Percentiles rank a stretch among this genome's conserved stretches.
Conservation (phyloP, 2,329 filamentous ascomycete species). For the Zymoseptoria crescenta region DNA sequence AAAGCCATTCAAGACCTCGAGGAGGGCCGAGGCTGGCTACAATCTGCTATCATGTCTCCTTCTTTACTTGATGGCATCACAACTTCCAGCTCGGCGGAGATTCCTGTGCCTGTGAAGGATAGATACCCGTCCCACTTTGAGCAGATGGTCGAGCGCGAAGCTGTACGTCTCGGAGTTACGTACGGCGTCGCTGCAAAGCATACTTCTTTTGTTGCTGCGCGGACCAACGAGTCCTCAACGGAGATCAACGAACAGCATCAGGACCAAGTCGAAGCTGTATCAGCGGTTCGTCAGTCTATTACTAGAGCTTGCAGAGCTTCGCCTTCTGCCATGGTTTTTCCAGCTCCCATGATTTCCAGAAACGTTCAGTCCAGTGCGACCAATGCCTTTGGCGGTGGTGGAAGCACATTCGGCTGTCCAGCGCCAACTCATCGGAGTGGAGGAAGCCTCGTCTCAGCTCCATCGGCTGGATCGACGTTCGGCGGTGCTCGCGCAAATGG, state of each 20-base stretch:
- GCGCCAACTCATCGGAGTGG: background rate
- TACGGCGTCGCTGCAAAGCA: constrained; percentile 63
- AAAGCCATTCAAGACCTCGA: constrained; percentile 63
- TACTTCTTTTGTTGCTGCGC: constrained; percentile 65
- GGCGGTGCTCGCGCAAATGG: no score
- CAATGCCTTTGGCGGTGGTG: no score
- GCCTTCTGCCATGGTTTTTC: no score
- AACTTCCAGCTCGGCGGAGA: constrained; percentile 28
- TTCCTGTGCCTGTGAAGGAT: constrained; percentile 35
- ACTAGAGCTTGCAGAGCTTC: no score
- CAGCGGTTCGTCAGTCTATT: background rate
- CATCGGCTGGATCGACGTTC: background rate
- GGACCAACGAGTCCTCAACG: constrained; percentile 31
- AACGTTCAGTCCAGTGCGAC: no score
- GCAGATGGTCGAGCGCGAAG: constrained; percentile 58
- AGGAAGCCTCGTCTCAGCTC: background rate
- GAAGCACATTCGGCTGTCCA: no score
- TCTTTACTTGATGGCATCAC: background rate
- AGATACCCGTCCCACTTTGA: constrained; percentile 45
- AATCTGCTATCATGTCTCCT: constrained; percentile 40
- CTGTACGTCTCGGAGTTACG: constrained; percentile 55
- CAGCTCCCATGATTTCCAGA: no score
- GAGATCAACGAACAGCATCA: constrained; percentile 2
- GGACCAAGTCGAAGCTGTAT: background rate
- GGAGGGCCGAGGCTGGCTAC: constrained; percentile 58